Evolutionary conservation across 345 rosid genomes (phyloP).

Genomic region (Eucalyptus tenuipes): DNA sequence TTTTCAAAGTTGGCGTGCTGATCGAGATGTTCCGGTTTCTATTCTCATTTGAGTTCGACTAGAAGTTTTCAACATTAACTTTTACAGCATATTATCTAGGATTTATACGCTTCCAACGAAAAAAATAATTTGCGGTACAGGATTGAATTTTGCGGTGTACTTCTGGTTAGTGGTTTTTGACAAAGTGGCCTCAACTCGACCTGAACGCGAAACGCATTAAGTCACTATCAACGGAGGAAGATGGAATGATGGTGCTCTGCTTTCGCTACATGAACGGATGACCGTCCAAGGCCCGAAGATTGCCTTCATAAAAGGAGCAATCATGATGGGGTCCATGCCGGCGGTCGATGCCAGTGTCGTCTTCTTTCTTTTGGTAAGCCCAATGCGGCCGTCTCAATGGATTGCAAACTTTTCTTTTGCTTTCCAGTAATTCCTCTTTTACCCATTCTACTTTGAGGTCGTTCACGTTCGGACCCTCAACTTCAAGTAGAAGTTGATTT

Average conservation of each 20-base stretch:
- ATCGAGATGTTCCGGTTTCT: not conserved
- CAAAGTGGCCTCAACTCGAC: not conserved
- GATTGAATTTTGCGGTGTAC: not conserved
- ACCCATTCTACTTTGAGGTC: not conserved
- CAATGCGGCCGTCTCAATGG: not conserved
- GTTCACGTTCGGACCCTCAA: not conserved
- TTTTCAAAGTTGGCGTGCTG: not conserved
- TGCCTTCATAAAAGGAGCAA: not conserved
- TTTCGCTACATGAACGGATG: not conserved
- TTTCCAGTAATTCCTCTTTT: not conserved
- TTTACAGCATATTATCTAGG: not conserved
- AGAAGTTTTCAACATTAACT: not conserved
- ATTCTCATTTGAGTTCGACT: not conserved
- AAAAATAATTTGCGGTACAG: not conserved
- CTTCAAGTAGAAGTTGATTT: not conserved
- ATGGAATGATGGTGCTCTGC: not conserved
- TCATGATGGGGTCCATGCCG: not conserved
- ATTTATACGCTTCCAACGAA: not conserved
- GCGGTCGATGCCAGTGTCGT: not conserved
- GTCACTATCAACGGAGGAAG: not conserved
- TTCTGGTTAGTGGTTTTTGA: not conserved
- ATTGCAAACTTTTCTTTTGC: not conserved
- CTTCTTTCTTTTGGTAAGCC: not conserved
- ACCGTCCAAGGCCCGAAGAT: not conserved
- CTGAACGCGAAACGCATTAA: not conserved